Conservation (phyloP, 495 filamentous ascomycete genomes). For the Penicillium salamii region DNA sequence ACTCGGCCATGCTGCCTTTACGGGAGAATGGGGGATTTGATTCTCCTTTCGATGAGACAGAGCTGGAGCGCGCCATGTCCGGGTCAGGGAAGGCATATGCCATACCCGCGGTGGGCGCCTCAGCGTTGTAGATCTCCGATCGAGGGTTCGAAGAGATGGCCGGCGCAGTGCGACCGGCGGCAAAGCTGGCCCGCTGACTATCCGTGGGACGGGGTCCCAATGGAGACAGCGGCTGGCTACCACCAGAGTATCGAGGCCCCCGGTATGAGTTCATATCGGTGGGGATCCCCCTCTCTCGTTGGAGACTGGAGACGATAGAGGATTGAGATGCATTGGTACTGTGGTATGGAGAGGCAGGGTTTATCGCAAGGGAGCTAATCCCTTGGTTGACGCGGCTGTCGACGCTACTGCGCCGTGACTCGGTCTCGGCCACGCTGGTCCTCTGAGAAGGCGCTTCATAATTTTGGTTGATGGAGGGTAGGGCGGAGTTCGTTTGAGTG, state of each 20-base stretch:
- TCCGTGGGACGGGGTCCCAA: conserved; percentile 41
- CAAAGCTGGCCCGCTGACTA: conserved; percentile 52
- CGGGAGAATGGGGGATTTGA: conserved; percentile 51
- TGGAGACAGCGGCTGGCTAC: conserved; percentile 45
- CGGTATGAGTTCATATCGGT: conserved; percentile 55
- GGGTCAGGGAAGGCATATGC: conserved; percentile 82
- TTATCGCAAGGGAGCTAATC: conserved; percentile 66
- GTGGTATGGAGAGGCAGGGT: conserved; percentile 64
- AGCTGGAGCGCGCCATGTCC: conserved; percentile 55
- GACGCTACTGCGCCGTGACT: conserved; percentile 73
- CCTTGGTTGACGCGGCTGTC: conserved; percentile 72
- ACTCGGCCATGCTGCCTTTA: conserved; percentile 70
- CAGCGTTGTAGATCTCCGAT: conserved; percentile 74
- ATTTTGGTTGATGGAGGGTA: conserved; percentile 53
- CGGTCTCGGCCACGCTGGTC: conserved; percentile 45
- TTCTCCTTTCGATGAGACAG: conserved; percentile 54
- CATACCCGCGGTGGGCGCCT: conserved; percentile 77
- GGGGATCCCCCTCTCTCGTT: conserved; percentile 52
- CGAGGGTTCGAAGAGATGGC: conserved; percentile 73
- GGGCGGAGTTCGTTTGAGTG: conserved; percentile 37
- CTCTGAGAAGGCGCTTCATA: conserved; percentile 47
- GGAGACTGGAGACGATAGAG: conserved; percentile 65
- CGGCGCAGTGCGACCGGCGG: conserved; percentile 63
- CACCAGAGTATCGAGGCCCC: conserved; percentile 47
- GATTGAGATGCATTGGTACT: conserved; percentile 75